A percentile compares a stretch with the other conserved stretches of the same genome.
These are phyloP conservation scores for Dichomitus squalens DNA, from an alignment of 1,284 basidiomycete species.

Conservation along the genomic window DNA sequence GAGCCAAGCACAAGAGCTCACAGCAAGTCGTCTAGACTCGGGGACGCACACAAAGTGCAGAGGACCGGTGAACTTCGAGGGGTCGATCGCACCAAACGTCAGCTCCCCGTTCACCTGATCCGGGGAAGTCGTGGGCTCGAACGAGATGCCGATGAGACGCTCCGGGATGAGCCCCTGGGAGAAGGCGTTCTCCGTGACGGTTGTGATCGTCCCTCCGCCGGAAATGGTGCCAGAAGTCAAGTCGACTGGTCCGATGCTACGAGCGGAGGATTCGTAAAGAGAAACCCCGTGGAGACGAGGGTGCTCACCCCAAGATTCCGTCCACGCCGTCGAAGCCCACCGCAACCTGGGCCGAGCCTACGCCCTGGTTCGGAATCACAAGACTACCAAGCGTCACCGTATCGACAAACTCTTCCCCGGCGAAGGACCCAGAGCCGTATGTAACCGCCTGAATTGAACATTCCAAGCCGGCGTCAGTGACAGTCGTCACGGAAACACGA, in stretches of 20 bases:
- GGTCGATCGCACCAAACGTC: constrained; percentile 49
- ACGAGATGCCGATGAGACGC: constrained; percentile 52
- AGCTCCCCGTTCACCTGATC: constrained; percentile 33
- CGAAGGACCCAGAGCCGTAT: constrained; percentile 55
- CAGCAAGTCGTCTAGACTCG: too few relatives aligned
- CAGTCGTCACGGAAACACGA: not conserved
- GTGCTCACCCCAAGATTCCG: constrained; percentile 48
- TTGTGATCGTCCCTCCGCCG: constrained; percentile 36
- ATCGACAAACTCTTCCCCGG: constrained; percentile 34
- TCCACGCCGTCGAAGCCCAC: constrained; percentile 43
- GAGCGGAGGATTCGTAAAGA: too few relatives aligned
- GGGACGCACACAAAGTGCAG: constrained; percentile 45
- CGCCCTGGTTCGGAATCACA: constrained; percentile 41
- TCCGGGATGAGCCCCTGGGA: constrained; percentile 27
- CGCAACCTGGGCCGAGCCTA: constrained; percentile 50
- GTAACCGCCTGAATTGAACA: constrained; percentile 40
- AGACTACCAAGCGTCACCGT: constrained; percentile 28
- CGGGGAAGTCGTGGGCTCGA: constrained; percentile 43
- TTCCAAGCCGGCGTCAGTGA: too few relatives aligned
- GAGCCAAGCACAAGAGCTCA: not conserved
- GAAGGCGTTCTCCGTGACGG: constrained; percentile 50
- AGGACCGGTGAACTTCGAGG: constrained; percentile 19
- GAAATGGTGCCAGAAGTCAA: constrained; percentile 38
- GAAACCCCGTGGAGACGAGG: too few relatives aligned
- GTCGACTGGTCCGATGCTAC: constrained; percentile 45